Base-by-base conservation (phyloP, 2,329 filamentous ascomycete species). In the Fusarium sp. region DNA sequence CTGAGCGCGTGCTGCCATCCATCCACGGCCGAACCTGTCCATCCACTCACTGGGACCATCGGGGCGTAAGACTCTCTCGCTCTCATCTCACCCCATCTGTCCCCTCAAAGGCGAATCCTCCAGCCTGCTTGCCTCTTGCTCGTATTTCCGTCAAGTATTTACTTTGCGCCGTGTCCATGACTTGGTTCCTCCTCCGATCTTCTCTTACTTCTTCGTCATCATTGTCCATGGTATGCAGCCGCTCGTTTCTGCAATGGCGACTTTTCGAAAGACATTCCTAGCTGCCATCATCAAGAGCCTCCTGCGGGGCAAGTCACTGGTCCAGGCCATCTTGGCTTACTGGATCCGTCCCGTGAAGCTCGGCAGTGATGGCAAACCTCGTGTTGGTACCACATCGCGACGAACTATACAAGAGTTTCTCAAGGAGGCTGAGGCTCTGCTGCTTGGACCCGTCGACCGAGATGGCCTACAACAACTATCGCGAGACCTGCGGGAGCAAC, bases 271-370 rank as follows among this genome's bases (percentile, higher is more conserved):
- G 80, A 85, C 85, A 56, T 82, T 92, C 76, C 76, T 89, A 69
- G 84, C 87, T 72, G 89, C 88, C 68, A 81, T 88, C 62, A 76
- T 91, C 79, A 90, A 86, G 82, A 89, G 88, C 75, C 84, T 92
- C 64, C 82, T 90, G 58, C 85, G 86, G 60, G 90, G 90, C 75
- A 91, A 88, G 82, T 89, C 89, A 58, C 82, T 91, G 70, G 80
- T 92, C 67, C 86, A 89, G 77, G 87, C 88, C 59, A 82, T 91
- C 33, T 80, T 92, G 67, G 83, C 87, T 67, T 87, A 87, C 77
- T 90, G 88, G 87, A 80, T 86, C 49, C 83, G 80, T 66, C 85
- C 88, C 33, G 74, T 83, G 53, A 73, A 79, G 53, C 68, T 83
- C 63, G 82, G 81, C 49, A 71, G 75, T 35, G 74, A 69, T 55